Evolutionary conservation across 305 asterid species (phyloP).

Genomic region (Withania somnifera): DNA sequence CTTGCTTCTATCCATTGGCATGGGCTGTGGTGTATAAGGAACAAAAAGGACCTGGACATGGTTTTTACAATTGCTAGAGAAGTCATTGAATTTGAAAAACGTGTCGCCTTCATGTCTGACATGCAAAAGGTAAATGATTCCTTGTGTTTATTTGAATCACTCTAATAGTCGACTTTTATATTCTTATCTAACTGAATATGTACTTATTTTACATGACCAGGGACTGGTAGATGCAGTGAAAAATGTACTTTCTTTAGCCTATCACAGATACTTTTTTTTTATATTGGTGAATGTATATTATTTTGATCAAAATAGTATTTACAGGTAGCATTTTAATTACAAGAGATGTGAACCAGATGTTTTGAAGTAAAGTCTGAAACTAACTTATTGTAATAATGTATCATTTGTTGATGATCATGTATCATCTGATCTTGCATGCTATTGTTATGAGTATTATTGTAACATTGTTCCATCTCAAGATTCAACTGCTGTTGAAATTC

Average conservation of each 20-base stretch:
- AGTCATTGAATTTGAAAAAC: neutral
- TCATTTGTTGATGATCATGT: neutral
- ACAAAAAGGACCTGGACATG: neutral
- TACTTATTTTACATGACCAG: neutral
- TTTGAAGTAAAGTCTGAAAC: no score
- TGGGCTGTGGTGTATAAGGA: neutral
- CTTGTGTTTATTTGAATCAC: neutral
- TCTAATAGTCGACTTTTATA: neutral
- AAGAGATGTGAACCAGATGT: no score
- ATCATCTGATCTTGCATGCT: slow-evolving; percentile 9
- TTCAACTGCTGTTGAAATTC: slow-evolving; percentile 49
- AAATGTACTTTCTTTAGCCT: neutral
- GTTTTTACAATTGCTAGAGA: neutral
- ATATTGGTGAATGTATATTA: no score
- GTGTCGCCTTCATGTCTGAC: neutral
- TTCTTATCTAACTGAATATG: no score
- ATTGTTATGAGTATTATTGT: slow-evolving; percentile 10
- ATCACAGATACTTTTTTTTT: neutral
- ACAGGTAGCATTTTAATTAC: no score
- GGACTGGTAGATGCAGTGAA: neutral
- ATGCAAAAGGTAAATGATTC: neutral
- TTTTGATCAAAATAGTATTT: no score
- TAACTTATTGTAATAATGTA: no score
- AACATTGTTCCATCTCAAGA: slow-evolving; percentile 36
- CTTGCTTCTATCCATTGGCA: neutral